Percentiles rank a stretch among this genome's conserved stretches.
These are phyloP conservation scores for Cubamyces lactineus DNA, from an alignment of 768 basidiomycete species.

Conservation along the genomic window DNA sequence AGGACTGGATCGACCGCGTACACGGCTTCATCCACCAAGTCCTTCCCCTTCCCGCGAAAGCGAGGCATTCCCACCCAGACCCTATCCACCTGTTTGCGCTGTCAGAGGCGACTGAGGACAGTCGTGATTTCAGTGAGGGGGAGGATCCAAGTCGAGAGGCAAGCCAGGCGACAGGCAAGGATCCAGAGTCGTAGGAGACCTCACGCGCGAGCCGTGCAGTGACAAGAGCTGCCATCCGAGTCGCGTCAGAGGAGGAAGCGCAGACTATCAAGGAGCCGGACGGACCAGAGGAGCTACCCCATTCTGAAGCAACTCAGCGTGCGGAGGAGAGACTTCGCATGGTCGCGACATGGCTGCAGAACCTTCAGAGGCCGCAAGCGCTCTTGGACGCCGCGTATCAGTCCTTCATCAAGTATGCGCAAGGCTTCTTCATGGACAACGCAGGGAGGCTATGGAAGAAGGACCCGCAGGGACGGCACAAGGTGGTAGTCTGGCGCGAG, in stretches of 20 bases:
- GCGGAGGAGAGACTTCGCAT: too few species aligned
- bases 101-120: conserved; percentile 14
- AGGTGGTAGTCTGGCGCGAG: background rate
- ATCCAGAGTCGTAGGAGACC: background rate
- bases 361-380: background rate
- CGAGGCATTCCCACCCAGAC: background rate
- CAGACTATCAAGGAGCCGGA: too few species aligned
- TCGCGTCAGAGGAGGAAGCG: too few species aligned
- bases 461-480: too few species aligned
- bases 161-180: too few species aligned
- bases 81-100: background rate
- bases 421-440: conserved; percentile 1
- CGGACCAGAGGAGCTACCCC: too few species aligned
- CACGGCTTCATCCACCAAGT: conserved; percentile 15
- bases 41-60: background rate
- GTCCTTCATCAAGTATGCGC: conserved; percentile 21
- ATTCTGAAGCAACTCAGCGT: too few species aligned
- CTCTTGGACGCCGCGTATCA: background rate
- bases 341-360: background rate
- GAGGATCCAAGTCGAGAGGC: too few species aligned
- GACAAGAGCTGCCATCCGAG: background rate
- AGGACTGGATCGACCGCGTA: conserved; percentile 20
- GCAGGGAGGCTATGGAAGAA: conserved; percentile 22
- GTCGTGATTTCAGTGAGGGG: too few species aligned
- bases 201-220: background rate